Base-by-base conservation (phyloP, 2,329 filamentous ascomycete genomes). In the Penicillium italicum region DNA sequence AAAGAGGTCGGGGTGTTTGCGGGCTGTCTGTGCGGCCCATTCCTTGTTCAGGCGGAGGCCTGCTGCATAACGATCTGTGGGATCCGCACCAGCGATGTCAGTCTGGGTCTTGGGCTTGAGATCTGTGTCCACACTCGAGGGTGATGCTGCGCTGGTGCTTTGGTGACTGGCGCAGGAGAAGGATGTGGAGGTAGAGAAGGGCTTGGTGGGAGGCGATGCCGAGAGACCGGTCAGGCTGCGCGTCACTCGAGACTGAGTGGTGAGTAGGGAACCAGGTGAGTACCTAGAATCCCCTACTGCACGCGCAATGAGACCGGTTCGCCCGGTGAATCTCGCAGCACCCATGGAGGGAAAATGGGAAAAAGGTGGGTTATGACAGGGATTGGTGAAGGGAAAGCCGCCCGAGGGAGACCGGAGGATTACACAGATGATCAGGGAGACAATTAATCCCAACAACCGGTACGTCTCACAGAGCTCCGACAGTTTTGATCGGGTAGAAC, bases 1-100 rank as follows among this genome's bases (percentile, higher is more conserved):
- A 76, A 93, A 91, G 76, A 90, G 86, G 16, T 84, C 78, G 1
- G 89, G 88, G 61, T 91, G 84, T 65, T 85, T 79, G 60, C 84
- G 79, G 47, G 80, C 74, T 62, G 85, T 86, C 64, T 86, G 83
- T 56, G 81, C 78, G 36, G 86, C 85, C 86, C 88, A 92, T 62
- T 85, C 79, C 62, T 84, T 82, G 77, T 91, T 91, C 65, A 82
- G 84, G 74, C 81, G 81, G 65, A 91, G 74, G 58, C 85, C 84
- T 67, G 82, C 81, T 63, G 81, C 76, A 67, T 86, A 86, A 57
- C 78, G 76, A 73, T 87, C 84, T 78, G 79, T 55, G 38, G 42
- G 55, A 18, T 49, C 24, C 44, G 53, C 42, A 22, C 24, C 16
- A 31, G 50, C 24, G 16, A 26, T 50, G 58, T 66, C 58, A 65